These are phyloP conservation scores for Blastobotrys proliferans DNA, from an alignment of 1,139 yeast species.

Conservation along the genomic window DNA sequence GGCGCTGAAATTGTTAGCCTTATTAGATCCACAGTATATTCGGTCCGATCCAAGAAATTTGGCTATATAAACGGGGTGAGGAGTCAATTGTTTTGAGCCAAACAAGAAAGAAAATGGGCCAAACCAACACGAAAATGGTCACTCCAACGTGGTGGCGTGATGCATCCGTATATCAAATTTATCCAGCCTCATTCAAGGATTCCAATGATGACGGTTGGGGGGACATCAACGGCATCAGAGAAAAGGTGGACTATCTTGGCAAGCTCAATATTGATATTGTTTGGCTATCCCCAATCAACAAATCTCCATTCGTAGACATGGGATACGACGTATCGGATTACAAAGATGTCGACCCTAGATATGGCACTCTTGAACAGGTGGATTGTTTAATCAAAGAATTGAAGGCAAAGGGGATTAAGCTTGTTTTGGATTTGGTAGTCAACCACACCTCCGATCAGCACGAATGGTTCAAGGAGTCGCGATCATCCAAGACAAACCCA, in stretches of 20 bases:
- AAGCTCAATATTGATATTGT: slow-evolving; percentile 49
- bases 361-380: slow-evolving; percentile 53
- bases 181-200: slow-evolving; percentile 57
- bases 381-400: slow-evolving; percentile 45
- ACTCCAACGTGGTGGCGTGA: slow-evolving; percentile 69
- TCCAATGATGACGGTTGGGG: slow-evolving; percentile 57
- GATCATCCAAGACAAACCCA: slow-evolving; percentile 47
- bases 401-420: slow-evolving; percentile 48
- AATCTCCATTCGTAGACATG: slow-evolving; percentile 60
- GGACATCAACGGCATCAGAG: slow-evolving; percentile 51
- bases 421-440: slow-evolving; percentile 53
- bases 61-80: no score
- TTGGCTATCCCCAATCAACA: slow-evolving; percentile 58
- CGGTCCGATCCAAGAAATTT: no score
- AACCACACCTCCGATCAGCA: slow-evolving; percentile 58
- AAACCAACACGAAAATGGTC: no score
- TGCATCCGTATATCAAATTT: slow-evolving; percentile 51
- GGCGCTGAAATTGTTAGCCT: no score
- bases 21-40: no score
- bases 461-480: slow-evolving; percentile 54
- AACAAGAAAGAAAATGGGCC: no score
- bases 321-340: slow-evolving; percentile 59
- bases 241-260: slow-evolving; percentile 50
- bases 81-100: no score
- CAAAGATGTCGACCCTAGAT: slow-evolving; percentile 46